Evolutionary conservation across 331 rosid species (phyloP), one percentile per base, ranked within the genome.

Genomic region (Saraca asoca): DNA sequence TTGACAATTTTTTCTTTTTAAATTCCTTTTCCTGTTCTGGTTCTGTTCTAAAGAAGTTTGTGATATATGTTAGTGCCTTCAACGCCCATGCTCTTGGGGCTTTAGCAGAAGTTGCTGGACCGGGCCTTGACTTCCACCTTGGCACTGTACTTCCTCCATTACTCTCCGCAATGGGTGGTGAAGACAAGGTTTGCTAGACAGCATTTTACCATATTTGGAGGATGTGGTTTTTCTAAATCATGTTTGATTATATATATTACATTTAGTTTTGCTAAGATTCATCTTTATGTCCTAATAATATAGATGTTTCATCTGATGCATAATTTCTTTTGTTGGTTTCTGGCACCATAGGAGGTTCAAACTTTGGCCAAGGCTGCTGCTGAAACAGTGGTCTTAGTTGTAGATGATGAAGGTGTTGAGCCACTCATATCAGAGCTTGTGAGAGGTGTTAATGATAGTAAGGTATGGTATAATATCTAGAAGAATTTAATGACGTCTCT

Each of bases 371-470:
- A 82, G 84, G 87, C 85, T 76, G 97, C 97, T 62, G 97, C 97
- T 44, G 96, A 90, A 79, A 90, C 95, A 41, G 89, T 94, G 72
- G 87, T 86, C 35, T 72, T 77, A 48, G 97, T 90, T 58, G 85
- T 94, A 74, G 99, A 94, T 45, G 97, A 90, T n/a, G 99, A 90
- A 75, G 99, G 99, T 69, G 76, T 81, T 72, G 99, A 94, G 64
- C 82, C 80, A 43, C 97, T 94, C 51, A 77, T 82, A 58, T 81
- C 89, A 33, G 97, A 94, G 88, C 95, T 94, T 60, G 78, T 90
- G 60, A 88, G 77, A 85, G 95, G 89, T 77, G 81, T 87, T 70
- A 29, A 66, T 65, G 99, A 94, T 59, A 81, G 79, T 78, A 97
- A 90, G 99, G 95, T 94, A 81, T 45, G n/a, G 50, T 57, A 18